A percentile compares a stretch with the other conserved stretches of the same genome.
Evolutionary conservation across 2,329 filamentous ascomycete genomes (phyloP).

Genomic region (Zopfia rhizophila): DNA sequence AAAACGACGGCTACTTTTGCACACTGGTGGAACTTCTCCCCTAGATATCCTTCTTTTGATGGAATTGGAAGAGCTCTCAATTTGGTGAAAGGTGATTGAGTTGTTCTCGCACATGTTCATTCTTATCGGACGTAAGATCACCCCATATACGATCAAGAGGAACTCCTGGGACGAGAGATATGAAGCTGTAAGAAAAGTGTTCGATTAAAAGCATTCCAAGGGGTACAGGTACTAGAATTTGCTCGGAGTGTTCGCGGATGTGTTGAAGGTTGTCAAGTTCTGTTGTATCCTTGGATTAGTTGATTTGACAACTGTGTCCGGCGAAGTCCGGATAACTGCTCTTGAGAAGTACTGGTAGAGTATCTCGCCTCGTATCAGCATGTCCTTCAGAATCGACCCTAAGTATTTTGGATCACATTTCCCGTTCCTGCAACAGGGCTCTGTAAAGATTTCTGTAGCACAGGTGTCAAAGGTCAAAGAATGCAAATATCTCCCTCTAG

Average conservation of each 20-base stretch:
- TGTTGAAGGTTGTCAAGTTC: no score
- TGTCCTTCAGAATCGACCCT: no score
- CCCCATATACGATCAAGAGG: constrained; percentile 10
- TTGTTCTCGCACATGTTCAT: constrained; percentile 12
- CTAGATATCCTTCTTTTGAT: constrained; percentile 15
- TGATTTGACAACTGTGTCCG: no score
- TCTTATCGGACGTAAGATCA: constrained; percentile 6
- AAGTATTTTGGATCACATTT: no score
- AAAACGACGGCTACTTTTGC: constrained; percentile 11
- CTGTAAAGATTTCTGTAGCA: no score
- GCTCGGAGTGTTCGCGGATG: constrained; percentile 8
- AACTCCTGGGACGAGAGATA: constrained; percentile 11
- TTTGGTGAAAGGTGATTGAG: constrained; percentile 8
- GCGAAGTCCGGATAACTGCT: no score
- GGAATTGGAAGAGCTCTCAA: constrained; percentile 8
- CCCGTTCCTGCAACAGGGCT: no score
- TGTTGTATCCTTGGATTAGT: no score
- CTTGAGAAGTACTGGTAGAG: no score
- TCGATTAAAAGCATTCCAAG: constrained; percentile 11
- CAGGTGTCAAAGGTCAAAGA: no score
- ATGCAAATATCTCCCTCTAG: no score
- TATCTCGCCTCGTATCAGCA: no score
- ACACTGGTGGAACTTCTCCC: constrained; percentile 7
- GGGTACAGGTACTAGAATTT: constrained; percentile 9
- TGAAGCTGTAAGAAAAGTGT: constrained; percentile 8